A percentile compares a stretch with the other conserved stretches of the same genome.
phyloP scores from a whole-genome alignment of 352 stramenopile genomes.

The Globisporangium radiosum region DNA sequence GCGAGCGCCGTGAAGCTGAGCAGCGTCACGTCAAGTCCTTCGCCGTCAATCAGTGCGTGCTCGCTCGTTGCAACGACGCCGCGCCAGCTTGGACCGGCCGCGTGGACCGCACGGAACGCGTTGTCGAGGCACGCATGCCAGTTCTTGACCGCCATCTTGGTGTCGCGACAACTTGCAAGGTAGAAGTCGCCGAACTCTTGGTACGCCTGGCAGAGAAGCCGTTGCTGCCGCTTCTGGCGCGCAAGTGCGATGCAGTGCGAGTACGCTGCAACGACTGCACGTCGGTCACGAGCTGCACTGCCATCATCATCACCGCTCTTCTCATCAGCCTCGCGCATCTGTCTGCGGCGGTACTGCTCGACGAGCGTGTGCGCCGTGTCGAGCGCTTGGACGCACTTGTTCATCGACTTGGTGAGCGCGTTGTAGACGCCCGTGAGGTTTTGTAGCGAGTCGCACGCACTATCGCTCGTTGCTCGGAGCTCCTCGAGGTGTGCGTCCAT shows the following conservation, averaged over 20 bases:
- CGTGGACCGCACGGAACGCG: constrained; percentile 37
- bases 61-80: constrained; percentile 23
- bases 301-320: constrained; percentile 1
- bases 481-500: constrained; percentile 34
- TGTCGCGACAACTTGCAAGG: constrained; percentile 21
- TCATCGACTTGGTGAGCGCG: constrained; percentile 32
- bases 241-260: constrained; percentile 43
- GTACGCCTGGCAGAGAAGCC: constrained; percentile 47
- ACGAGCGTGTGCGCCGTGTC: constrained; percentile 43
- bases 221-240: constrained; percentile 63
- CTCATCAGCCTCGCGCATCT: too few species aligned
- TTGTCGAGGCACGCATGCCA: constrained; percentile 78
- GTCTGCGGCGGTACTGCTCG: constrained; percentile 25
- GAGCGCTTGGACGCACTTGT: constrained; percentile 57
- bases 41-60: constrained; percentile 35
- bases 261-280: constrained; percentile 27
- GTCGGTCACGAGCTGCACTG: not conserved
- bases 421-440: constrained; percentile 21
- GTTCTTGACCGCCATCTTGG: constrained; percentile 38
- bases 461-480: constrained; percentile 18
- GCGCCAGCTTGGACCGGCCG: constrained; percentile 26
- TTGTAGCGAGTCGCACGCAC: constrained; percentile 19
- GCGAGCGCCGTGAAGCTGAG: constrained; percentile 42
- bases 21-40: constrained; percentile 50
- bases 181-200: constrained; percentile 70